Conservation (phyloP, 345 rosid genomes). For the Eucalyptus marginata region DNA sequence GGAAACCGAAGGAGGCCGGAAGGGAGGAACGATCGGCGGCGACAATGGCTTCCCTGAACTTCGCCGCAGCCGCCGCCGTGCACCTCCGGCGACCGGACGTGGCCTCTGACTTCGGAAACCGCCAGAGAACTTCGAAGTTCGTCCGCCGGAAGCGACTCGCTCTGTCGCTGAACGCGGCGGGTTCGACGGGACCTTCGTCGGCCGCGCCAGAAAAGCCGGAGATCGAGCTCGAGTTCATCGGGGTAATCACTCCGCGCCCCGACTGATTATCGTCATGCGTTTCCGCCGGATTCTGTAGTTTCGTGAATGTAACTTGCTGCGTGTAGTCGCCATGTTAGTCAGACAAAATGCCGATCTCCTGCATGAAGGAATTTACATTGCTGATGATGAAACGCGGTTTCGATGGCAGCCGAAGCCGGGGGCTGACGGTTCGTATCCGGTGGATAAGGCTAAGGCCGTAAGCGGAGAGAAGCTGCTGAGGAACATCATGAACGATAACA, state of each 20-base stretch:
- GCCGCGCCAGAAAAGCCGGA: conserved; percentile 26
- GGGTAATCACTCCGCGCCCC: conserved; percentile 11
- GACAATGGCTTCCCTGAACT: neutral
- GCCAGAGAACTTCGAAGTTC: neutral
- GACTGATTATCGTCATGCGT: neutral
- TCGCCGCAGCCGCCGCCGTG: neutral
- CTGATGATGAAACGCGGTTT: neutral
- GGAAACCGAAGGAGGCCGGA: neutral
- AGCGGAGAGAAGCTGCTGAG: conserved; percentile 81
- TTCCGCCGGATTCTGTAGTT: neutral
- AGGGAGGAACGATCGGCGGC: neutral
- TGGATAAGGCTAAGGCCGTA: conserved; percentile 46
- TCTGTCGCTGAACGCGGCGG: neutral
- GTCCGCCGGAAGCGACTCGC: neutral
- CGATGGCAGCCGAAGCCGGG: conserved; percentile 53
- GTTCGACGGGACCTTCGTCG: conserved; percentile 16
- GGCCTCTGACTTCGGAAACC: neutral
- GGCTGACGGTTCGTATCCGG: conserved; percentile 49
- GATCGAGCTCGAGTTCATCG: conserved; percentile 71
- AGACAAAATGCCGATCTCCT: neutral
- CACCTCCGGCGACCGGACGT: neutral
- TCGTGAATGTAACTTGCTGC: neutral
- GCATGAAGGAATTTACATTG: neutral
- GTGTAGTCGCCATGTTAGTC: neutral
- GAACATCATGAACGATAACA: conserved; percentile 70